A percentile compares a stretch with the other conserved stretches of the same genome.
Conservation (phyloP, 495 filamentous ascomycete genomes). For the Aspergillus asperescens region DNA sequence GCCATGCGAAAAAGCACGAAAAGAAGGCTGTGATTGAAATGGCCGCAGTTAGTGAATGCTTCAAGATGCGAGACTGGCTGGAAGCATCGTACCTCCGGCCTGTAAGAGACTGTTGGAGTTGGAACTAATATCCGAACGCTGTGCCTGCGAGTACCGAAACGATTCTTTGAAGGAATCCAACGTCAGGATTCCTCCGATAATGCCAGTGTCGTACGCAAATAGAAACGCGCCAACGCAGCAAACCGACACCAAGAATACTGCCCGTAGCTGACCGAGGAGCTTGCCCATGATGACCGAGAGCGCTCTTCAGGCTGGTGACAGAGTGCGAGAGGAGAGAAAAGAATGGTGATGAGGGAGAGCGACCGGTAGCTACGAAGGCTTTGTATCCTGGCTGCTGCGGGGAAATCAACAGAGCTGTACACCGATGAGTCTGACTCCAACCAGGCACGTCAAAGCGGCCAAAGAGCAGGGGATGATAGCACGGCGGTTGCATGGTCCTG, state of each 20-base stretch:
- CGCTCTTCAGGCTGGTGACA: background rate
- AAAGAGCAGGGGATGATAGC: background rate
- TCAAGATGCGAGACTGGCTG: background rate
- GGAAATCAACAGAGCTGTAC: background rate
- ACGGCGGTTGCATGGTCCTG: background rate
- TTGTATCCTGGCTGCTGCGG: slow-evolving; percentile 1
- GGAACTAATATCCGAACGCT: slow-evolving; percentile 16
- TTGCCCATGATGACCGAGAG: slow-evolving; percentile 13
- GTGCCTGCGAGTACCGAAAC: slow-evolving; percentile 16
- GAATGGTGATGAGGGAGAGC: background rate
- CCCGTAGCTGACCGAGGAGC: slow-evolving; percentile 10
- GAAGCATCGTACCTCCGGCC: slow-evolving; percentile 12
- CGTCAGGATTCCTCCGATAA: slow-evolving; percentile 35
- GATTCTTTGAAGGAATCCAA: slow-evolving; percentile 31
- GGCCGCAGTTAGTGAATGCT: background rate
- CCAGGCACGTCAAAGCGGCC: background rate
- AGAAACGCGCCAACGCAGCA: slow-evolving; percentile 29
- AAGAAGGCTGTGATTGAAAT: slow-evolving; percentile 18
- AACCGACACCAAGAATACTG: slow-evolving; percentile 14
- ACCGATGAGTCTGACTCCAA: background rate
- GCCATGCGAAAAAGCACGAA: slow-evolving; percentile 19
- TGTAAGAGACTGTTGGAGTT: slow-evolving; percentile 29
- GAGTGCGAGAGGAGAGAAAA: background rate
- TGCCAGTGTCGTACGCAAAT: slow-evolving; percentile 36
- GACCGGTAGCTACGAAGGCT: background rate